A percentile compares a stretch with the other conserved stretches of the same genome.
These are phyloP conservation scores for Chloris gayana DNA, from an alignment of 176 grass and related monocot genomes.

Conservation along the genomic window DNA sequence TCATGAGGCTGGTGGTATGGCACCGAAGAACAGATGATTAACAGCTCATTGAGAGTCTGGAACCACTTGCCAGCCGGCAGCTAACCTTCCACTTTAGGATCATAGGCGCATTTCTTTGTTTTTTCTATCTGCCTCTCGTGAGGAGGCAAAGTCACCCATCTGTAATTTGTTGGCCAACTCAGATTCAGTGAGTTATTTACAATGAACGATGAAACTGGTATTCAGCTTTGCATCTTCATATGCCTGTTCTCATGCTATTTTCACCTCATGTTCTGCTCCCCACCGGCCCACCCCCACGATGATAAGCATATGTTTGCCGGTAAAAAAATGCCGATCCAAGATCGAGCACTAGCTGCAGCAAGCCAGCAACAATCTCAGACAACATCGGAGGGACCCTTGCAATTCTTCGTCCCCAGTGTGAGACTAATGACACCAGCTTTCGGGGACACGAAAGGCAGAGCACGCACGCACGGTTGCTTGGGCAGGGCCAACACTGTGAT, in stretches of 20 bases:
- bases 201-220: background rate
- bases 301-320: background rate
- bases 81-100: too few species aligned
- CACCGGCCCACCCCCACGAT: too few species aligned
- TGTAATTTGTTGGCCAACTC: background rate
- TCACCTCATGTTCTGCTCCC: background rate
- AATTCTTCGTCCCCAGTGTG: background rate
- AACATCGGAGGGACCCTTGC: slow-evolving; percentile 6
- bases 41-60: background rate
- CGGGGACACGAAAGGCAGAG: slow-evolving; percentile 32
- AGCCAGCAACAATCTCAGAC: background rate
- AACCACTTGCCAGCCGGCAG: background rate
- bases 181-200: background rate
- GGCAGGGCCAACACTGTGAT: background rate
- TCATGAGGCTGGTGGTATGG: background rate
- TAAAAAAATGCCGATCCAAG: slow-evolving; percentile 17
- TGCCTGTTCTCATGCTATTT: too few species aligned
- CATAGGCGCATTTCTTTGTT: background rate
- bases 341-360: background rate
- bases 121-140: background rate
- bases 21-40: background rate
- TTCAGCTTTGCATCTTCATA: background rate
- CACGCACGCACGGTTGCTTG: slow-evolving; percentile 17
- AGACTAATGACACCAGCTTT: slow-evolving; percentile 24
- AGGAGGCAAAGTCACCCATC: background rate